Conservation (phyloP, 345 rosid species). For the thale cress (Arabidopsis thaliana) region DNA sequence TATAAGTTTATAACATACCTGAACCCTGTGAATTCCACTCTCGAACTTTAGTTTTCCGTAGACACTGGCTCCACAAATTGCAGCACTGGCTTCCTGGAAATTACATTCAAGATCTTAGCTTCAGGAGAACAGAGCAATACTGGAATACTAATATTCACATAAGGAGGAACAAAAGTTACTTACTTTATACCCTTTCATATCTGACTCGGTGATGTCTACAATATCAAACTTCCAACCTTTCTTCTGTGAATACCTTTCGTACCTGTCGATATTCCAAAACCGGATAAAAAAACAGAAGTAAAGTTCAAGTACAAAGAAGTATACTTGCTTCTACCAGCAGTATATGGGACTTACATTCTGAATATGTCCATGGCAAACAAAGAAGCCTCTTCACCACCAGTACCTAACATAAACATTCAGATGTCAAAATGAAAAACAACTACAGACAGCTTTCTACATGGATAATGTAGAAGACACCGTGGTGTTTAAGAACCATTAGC, state of each 20-base stretch:
- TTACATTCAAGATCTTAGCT: conserved; percentile 36
- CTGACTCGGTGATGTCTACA: conserved; percentile 79
- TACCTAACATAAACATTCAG: conserved; percentile 51
- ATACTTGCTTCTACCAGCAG: neutral
- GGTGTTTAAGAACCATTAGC: neutral
- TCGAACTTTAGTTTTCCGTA: conserved; percentile 96
- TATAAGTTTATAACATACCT: conserved; percentile 52
- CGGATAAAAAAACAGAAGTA: neutral
- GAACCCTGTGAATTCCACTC: conserved; percentile 98
- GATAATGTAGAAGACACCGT: neutral
- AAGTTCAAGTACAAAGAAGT: conserved; percentile 5
- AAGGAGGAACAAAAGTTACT: neutral
- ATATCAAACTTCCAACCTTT: conserved; percentile 91
- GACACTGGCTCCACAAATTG: conserved; percentile 78
- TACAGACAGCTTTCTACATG: neutral
- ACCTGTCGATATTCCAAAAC: conserved; percentile 56
- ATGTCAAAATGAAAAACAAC: conserved; percentile 12
- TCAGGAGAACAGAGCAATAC: conserved; percentile 17
- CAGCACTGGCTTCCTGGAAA: conserved; percentile 92
- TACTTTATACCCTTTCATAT: conserved; percentile 91
- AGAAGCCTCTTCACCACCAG: conserved; percentile 98
- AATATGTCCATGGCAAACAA: conserved; percentile 94
- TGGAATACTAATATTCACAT: conserved; percentile 3
- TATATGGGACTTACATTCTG: conserved; percentile 65
- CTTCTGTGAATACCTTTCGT: conserved; percentile 89